Percentiles rank a stretch among this genome's conserved stretches.
Evolutionary conservation across 106 monocot genomes (phyloP).

Genomic region (Dendrobium officinale): DNA sequence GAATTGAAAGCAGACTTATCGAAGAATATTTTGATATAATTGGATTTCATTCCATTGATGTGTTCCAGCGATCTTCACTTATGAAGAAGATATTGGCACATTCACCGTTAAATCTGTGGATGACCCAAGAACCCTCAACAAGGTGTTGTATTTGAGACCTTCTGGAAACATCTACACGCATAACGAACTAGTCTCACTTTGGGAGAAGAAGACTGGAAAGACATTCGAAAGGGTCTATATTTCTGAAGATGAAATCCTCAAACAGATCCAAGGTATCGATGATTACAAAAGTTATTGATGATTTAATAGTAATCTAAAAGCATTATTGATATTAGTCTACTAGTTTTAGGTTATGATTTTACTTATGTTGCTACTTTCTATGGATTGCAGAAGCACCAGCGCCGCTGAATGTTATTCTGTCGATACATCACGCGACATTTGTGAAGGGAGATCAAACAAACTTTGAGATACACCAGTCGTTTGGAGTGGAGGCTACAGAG

Average conservation of each 20-base stretch:
- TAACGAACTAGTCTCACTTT: slow-evolving; percentile 44
- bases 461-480: slow-evolving; percentile 29
- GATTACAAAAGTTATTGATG: neutral
- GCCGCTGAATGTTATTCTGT: slow-evolving; percentile 21
- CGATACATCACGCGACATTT: slow-evolving; percentile 14
- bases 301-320: too few relatives aligned
- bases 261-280: slow-evolving; percentile 24
- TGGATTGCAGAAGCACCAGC: slow-evolving; percentile 13
- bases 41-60: neutral
- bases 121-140: slow-evolving; percentile 61
- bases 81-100: slow-evolving; percentile 46
- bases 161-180: slow-evolving; percentile 33
- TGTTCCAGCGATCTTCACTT: slow-evolving; percentile 27
- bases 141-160: slow-evolving; percentile 47
- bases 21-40: neutral
- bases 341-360: neutral
- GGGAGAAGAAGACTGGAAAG: slow-evolving; percentile 49
- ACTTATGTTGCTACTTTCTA: too few relatives aligned
- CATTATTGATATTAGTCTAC: too few relatives aligned
- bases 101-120: slow-evolving; percentile 52
- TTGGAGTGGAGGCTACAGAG: slow-evolving; percentile 54
- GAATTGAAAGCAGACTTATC: neutral
- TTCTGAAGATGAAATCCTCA: slow-evolving; percentile 21
- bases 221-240: slow-evolving; percentile 25
- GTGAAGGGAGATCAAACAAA: slow-evolving; percentile 33